These are phyloP conservation scores for Prinsepia uniflora DNA, from an alignment of 306 rosid genomes.

Conservation along the genomic window DNA sequence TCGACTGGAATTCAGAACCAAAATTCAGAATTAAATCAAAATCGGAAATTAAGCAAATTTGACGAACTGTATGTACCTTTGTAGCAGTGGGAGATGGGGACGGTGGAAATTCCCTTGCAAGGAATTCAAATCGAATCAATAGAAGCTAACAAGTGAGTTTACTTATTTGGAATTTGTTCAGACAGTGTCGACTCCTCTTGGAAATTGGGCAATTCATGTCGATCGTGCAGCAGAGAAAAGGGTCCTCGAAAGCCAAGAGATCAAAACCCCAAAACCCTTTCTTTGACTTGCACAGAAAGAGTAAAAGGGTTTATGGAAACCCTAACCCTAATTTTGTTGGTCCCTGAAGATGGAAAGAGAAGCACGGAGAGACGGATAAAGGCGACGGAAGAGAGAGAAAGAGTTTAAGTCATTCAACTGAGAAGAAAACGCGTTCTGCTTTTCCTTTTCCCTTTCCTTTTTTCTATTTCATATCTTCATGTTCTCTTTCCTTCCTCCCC, in stretches of 20 bases:
- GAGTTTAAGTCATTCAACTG: conserved; percentile 40
- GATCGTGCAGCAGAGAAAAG: conserved; percentile 36
- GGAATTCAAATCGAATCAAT: conserved; percentile 20
- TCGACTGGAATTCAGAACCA: background rate
- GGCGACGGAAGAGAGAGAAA: background rate
- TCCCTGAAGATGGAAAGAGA: conserved; percentile 6
- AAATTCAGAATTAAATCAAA: background rate
- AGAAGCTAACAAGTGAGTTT: conserved; percentile 18
- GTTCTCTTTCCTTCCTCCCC: background rate
- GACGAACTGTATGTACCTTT: conserved; percentile 35
- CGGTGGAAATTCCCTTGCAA: background rate
- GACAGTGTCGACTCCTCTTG: conserved; percentile 65
- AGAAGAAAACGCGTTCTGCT: conserved; percentile 64
- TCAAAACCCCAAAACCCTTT: conserved; percentile 20
- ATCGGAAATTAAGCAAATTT: conserved; percentile 9
- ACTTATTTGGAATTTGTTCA: conserved; percentile 42
- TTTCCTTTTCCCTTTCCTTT: conserved; percentile 9
- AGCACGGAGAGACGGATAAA: background rate
- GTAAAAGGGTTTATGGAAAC: conserved; percentile 43
- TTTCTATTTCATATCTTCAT: background rate
- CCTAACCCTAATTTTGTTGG: conserved; percentile 56
- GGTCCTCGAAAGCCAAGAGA: conserved; percentile 25
- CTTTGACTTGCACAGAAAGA: conserved; percentile 24
- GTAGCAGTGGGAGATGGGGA: conserved; percentile 15
- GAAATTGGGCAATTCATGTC: conserved; percentile 36